Evolutionary conservation across 2,329 filamentous ascomycete species (phyloP), one percentile per base, ranked within the genome.

Genomic region (Erysiphe neolycopersici): DNA sequence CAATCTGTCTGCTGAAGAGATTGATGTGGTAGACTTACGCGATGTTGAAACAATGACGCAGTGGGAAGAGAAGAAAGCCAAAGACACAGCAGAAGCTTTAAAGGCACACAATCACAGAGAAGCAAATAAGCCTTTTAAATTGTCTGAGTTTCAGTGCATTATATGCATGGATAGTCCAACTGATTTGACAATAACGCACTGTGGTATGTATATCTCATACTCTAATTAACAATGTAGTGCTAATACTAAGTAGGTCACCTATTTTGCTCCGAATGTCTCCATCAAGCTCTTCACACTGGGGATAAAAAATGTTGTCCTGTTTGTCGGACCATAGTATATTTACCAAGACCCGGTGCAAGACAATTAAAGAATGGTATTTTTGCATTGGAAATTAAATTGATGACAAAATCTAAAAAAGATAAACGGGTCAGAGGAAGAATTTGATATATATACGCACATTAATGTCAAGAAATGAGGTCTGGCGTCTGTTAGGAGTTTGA

Each of bases 131-230:
- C 53, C 62, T 58, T 42, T 56, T 63, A 52, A 68, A 54, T 56
- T 78, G 14, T 61, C 64, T 38, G 60, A 62, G 4, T 73, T 76
- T 41, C 69, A 76, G 56, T 78, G 73, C 48, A 70, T 73, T 38
- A 77, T 78, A 46, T 78, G 73, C 57, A 73, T 77, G 69, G 73
- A 77, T 47, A 63, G 71, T 47, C 66, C 63, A 22, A 66, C 64
- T 1, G 61, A 63, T 26, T 52, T 78, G 47, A 75, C 71, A 1
- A 67, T 76, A 39, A 78, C 73, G 2, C 69, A 76, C 56, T 78
- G 73, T 56, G 73, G 73, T 77, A 4, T 5, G 8, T 26, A 69
- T 49, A 70, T 55, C n/a, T 33, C 12, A 30, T n/a, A 19, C 9
- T 32, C 26, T 19, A 5, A 13, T 19, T 19, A 11, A 19, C 19